A percentile compares a stretch with the other conserved stretches of the same genome.
Evolutionary conservation across 768 basidiomycete species (phyloP).

Genomic region (Mrakia gelida): DNA sequence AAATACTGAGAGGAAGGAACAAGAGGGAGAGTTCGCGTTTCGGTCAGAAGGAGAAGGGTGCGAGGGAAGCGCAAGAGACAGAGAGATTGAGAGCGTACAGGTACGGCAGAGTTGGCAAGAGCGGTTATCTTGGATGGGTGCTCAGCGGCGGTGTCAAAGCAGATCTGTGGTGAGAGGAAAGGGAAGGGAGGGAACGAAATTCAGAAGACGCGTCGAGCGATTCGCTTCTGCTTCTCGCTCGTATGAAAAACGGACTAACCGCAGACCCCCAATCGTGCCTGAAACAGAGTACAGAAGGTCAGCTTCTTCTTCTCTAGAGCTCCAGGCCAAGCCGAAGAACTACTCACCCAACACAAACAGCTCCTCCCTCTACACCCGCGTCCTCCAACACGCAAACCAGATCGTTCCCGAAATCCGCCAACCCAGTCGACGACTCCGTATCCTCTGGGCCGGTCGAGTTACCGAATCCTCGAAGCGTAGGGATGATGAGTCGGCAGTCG

Average conservation of each 20-base stretch:
- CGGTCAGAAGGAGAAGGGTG: not conserved
- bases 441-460: slow-evolving; percentile 64
- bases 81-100: not conserved
- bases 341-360: slow-evolving; percentile 63
- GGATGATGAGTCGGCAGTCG: not conserved
- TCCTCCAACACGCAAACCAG: slow-evolving; percentile 60
- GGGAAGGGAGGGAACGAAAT: not conserved
- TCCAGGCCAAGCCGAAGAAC: not conserved
- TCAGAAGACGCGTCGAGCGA: no score
- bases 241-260: slow-evolving; percentile 43
- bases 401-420: slow-evolving; percentile 61
- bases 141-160: not conserved
- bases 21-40: no score
- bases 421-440: slow-evolving; percentile 55
- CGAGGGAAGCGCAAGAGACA: not conserved
- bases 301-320: not conserved
- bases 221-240: no score
- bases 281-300: not conserved
- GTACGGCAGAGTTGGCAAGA: slow-evolving; percentile 1
- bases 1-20: not conserved
- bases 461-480: slow-evolving; percentile 67
- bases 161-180: not conserved
- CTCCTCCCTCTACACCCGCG: slow-evolving; percentile 53
- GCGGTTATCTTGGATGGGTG: not conserved
- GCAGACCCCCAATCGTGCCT: slow-evolving; percentile 73